Evolutionary conservation across 257 asterid genomes (phyloP).

Genomic region (Linaria vulgaris): DNA sequence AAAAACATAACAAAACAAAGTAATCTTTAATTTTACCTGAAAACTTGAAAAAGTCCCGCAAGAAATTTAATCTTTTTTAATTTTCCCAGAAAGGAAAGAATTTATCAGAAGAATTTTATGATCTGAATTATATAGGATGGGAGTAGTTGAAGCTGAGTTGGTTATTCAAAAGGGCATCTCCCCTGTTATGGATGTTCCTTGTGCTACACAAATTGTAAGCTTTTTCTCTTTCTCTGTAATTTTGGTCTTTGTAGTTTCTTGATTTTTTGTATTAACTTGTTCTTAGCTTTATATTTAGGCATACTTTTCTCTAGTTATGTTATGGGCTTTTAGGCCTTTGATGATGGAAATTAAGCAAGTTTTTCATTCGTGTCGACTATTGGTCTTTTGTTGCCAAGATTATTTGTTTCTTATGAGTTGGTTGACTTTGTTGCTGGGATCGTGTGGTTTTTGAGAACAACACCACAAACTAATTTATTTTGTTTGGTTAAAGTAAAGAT

Average conservation of each 20-base stretch:
- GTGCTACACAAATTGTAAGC: constrained; percentile 49
- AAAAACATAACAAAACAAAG: constrained; percentile 34
- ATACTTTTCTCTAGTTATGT: background rate
- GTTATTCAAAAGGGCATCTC: constrained; percentile 46
- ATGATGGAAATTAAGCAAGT: background rate
- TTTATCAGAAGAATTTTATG: too few species aligned
- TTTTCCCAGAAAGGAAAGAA: too few species aligned
- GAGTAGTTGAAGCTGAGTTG: constrained; percentile 37
- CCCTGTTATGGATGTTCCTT: constrained; percentile 59
- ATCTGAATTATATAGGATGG: constrained; percentile 59
- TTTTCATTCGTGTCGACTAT: background rate
- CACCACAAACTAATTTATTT: background rate
- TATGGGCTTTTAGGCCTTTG: constrained; percentile 10
- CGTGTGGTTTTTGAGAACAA: background rate
- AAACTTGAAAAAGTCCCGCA: background rate
- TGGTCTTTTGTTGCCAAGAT: background rate
- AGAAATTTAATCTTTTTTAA: constrained; percentile 8
- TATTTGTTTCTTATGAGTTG: background rate
- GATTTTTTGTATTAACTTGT: background rate
- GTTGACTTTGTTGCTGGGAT: background rate
- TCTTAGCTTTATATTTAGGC: background rate
- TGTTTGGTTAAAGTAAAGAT: background rate
- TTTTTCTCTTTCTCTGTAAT: background rate
- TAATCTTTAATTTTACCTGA: background rate
- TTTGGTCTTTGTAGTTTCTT: background rate